Conservation (phyloP, 225 moss, liverwort and hornwort species). For the Bryoerythrophyllum caledonicum region DNA sequence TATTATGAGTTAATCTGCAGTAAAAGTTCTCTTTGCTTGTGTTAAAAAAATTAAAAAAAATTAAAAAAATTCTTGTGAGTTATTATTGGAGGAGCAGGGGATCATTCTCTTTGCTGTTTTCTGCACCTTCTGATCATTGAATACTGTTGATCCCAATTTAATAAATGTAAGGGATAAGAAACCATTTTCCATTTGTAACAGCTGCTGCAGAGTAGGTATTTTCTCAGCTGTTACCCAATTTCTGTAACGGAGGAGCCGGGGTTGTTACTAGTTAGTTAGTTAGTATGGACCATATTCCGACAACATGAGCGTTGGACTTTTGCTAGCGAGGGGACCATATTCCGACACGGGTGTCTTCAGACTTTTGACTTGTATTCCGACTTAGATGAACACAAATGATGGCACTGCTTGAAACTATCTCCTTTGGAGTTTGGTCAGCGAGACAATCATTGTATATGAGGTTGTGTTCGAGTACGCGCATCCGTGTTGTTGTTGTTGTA, state of each 20-base stretch:
- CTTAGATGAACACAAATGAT: slow-evolving; percentile 14
- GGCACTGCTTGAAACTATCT: not conserved
- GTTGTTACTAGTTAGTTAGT: too few relatives aligned
- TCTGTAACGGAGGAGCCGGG: not conserved
- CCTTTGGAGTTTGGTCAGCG: not conserved
- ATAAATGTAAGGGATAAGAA: not conserved
- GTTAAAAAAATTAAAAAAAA: too few relatives aligned
- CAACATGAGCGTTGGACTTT: too few relatives aligned
- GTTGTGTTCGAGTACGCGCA: not conserved
- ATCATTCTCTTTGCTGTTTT: slow-evolving; percentile 6
- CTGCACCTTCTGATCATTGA: not conserved
- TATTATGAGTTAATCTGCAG: too few relatives aligned
- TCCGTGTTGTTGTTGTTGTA: not conserved
- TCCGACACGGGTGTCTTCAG: not conserved
- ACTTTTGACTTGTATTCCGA: not conserved
- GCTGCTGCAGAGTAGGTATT: not conserved
- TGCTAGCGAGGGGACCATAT: slow-evolving; percentile 15
- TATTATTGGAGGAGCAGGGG: not conserved
- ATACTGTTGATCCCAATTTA: too few relatives aligned
- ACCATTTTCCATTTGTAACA: not conserved
- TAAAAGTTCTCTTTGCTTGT: too few relatives aligned
- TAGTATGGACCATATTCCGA: slow-evolving; percentile 9
- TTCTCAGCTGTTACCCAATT: not conserved
- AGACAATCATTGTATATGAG: not conserved
- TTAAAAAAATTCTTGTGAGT: too few relatives aligned